A percentile compares a stretch with the other conserved stretches of the same genome.
Evolutionary conservation across 1,284 basidiomycete genomes (phyloP).

Genomic region (Tylopilus sp.): DNA sequence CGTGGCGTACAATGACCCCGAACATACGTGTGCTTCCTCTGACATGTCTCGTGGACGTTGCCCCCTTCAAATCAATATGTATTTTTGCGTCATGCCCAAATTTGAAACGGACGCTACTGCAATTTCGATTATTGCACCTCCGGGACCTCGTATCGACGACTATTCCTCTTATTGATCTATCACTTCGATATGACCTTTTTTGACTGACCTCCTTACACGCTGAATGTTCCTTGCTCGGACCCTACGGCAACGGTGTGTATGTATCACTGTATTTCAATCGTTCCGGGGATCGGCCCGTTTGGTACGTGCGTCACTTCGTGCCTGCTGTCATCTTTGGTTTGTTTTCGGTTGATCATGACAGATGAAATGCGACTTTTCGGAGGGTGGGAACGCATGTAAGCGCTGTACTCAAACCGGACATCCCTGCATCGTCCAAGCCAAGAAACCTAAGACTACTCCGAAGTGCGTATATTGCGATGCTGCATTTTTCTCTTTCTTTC

Average conservation of each 20-base stretch:
- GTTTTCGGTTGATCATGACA: slow-evolving; percentile 41
- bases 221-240: slow-evolving; percentile 22
- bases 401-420: slow-evolving; percentile 72
- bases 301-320: slow-evolving; percentile 8
- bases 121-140: slow-evolving; percentile 34
- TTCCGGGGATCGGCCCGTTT: slow-evolving; percentile 9
- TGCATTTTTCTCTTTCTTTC: slow-evolving; percentile 1
- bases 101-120: slow-evolving; percentile 34
- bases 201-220: slow-evolving; percentile 11
- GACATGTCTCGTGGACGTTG: slow-evolving; percentile 24
- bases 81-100: slow-evolving; percentile 17
- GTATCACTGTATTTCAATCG: slow-evolving; percentile 19
- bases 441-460: slow-evolving; percentile 74
- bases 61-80: slow-evolving; percentile 8
- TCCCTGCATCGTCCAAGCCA: slow-evolving; percentile 78
- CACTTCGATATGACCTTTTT: slow-evolving; percentile 10
- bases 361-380: slow-evolving; percentile 83
- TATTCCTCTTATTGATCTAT: slow-evolving; percentile 18
- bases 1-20: slow-evolving; percentile 34
- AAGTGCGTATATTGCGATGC: slow-evolving; percentile 64
- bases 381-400: slow-evolving; percentile 70
- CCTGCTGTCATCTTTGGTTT: slow-evolving; percentile 24
- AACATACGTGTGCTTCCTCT: slow-evolving; percentile 21
- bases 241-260: slow-evolving; percentile 19
- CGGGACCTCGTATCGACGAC: slow-evolving; percentile 38